These are phyloP conservation scores for Neofusicoccum laricinum DNA, from an alignment of 2,329 filamentous ascomycete genomes.

Conservation along the genomic window DNA sequence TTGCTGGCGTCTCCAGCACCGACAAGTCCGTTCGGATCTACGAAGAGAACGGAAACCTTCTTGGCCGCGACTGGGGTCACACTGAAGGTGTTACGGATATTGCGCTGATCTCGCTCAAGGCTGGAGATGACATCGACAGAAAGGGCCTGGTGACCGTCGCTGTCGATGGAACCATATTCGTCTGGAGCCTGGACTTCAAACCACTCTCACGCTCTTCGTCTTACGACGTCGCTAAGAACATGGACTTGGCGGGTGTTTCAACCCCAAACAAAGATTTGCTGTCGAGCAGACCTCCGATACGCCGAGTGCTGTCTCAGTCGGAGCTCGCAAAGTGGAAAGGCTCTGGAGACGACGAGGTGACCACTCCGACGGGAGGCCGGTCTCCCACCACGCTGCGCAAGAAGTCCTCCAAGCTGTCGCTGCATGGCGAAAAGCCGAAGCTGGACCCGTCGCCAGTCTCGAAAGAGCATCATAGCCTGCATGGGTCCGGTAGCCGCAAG, in stretches of 20 bases:
- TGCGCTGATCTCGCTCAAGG: conserved; percentile 47
- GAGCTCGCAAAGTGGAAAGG: conserved; percentile 77
- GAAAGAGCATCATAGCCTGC: not conserved
- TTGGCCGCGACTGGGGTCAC: conserved; percentile 91
- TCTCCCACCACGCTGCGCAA: conserved; percentile 52
- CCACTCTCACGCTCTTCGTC: conserved; percentile 25
- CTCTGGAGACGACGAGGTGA: conserved; percentile 39
- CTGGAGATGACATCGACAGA: conserved; percentile 47
- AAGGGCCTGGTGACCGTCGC: conserved; percentile 47
- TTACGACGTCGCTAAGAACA: conserved; percentile 32
- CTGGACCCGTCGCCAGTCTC: conserved; percentile 41
- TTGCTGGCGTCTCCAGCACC: conserved; percentile 87
- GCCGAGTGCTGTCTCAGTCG: conserved; percentile 81
- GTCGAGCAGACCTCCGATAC: conserved; percentile 64
- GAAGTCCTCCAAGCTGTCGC: conserved; percentile 52
- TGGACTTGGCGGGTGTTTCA: conserved; percentile 35
- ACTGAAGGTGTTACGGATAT: conserved; percentile 90
- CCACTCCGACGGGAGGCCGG: conserved; percentile 35
- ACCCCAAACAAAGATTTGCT: conserved; percentile 31
- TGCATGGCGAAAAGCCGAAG: conserved; percentile 39
- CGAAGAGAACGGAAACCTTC: conserved; percentile 72
- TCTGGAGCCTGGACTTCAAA: conserved; percentile 41
- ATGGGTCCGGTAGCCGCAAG: conserved; percentile 22
- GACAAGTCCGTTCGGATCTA: conserved; percentile 96
- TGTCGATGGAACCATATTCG: conserved; percentile 50